Conservation (phyloP, 768 basidiomycete genomes). For the Fomitopsis pulvina region DNA sequence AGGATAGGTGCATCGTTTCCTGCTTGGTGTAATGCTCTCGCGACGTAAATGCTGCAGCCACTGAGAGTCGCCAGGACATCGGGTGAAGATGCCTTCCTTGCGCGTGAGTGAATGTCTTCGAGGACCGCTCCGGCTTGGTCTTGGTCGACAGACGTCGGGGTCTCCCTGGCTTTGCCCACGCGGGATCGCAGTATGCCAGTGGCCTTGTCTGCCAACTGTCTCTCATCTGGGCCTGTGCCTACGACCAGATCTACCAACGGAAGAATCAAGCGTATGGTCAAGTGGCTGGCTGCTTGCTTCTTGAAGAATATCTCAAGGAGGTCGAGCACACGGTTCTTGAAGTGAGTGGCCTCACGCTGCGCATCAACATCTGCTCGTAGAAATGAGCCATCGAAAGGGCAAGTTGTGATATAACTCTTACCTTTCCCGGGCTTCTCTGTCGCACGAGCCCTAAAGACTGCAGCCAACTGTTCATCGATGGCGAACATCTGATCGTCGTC, state of each 20-base stretch:
- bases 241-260: slow-evolving; percentile 75
- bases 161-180: slow-evolving; percentile 67
- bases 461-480: slow-evolving; percentile 86
- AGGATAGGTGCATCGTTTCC: slow-evolving; percentile 36
- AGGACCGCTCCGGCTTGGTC: slow-evolving; percentile 42
- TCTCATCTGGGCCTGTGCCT: slow-evolving; percentile 66
- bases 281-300: slow-evolving; percentile 68
- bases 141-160: slow-evolving; percentile 41
- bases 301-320: slow-evolving; percentile 83
- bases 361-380: slow-evolving; percentile 58
- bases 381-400: background rate
- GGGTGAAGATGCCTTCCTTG: slow-evolving; percentile 55
- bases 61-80: slow-evolving; percentile 61
- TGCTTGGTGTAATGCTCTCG: slow-evolving; percentile 40
- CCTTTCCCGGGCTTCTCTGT: slow-evolving; percentile 61
- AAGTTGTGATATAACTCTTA: slow-evolving; percentile 23
- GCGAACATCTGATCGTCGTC: slow-evolving; percentile 99
- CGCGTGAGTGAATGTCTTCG: slow-evolving; percentile 62
- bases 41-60: slow-evolving; percentile 64
- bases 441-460: slow-evolving; percentile 70
- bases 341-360: slow-evolving; percentile 88
- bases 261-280: slow-evolving; percentile 58
- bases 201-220: slow-evolving; percentile 85
- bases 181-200: slow-evolving; percentile 70
- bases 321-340: slow-evolving; percentile 94